Conservation (phyloP, 345 rosid species). For the Moringa oleifera region DNA sequence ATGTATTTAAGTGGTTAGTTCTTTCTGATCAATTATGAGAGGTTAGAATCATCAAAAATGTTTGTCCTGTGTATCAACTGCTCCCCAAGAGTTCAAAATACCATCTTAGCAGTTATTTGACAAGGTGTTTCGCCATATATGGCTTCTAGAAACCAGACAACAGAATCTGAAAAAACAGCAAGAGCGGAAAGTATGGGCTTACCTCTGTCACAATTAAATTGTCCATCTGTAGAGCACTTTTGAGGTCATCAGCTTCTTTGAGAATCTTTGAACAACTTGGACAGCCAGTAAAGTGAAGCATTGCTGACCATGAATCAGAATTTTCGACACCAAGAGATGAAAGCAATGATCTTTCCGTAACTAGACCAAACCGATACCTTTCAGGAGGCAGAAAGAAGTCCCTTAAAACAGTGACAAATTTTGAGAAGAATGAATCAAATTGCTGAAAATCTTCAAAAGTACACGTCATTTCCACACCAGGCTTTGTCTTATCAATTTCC, state of each 20-base stretch:
- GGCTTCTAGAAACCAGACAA: not conserved
- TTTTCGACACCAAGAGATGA: conserved; percentile 43
- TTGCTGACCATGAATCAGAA: conserved; percentile 58
- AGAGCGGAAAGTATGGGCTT: conserved; percentile 9
- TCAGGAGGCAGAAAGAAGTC: conserved; percentile 67
- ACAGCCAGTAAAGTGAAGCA: conserved; percentile 63
- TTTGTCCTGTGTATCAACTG: no score
- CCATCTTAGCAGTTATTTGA: not conserved
- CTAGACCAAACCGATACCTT: conserved; percentile 67
- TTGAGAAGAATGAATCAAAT: conserved; percentile 62
- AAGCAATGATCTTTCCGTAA: conserved; percentile 57
- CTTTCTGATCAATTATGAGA: not conserved
- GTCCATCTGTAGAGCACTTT: conserved; percentile 36
- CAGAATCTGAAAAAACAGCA: not conserved
- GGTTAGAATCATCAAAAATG: no score
- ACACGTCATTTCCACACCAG: conserved; percentile 41
- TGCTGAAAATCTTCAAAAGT: conserved; percentile 52
- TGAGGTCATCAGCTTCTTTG: conserved; percentile 50
- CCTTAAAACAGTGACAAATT: conserved; percentile 44
- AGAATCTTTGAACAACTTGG: conserved; percentile 65
- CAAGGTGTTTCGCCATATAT: not conserved
- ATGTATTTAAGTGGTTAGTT: no score
- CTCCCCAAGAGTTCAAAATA: not conserved
- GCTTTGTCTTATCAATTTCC: conserved; percentile 25
- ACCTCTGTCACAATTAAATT: conserved; percentile 64